Percentiles rank a stretch among this genome's conserved stretches.
These are phyloP conservation scores for Nothophytophthora sp. DNA, from an alignment of 352 stramenopile genomes.

Conservation along the genomic window DNA sequence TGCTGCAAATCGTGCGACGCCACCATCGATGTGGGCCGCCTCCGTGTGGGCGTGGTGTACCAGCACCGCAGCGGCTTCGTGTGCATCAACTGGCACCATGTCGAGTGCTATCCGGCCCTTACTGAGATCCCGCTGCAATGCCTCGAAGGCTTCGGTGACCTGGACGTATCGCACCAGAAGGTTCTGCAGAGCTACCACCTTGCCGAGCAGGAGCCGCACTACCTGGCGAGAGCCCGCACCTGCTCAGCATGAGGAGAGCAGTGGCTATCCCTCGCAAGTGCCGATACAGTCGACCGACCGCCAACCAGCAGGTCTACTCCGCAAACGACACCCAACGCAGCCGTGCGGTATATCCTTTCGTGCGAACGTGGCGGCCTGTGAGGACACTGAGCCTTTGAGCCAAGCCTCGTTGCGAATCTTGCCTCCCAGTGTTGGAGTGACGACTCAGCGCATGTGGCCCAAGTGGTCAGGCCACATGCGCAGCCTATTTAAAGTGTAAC, in stretches of 20 bases:
- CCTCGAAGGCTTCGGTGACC: slow-evolving; percentile 72
- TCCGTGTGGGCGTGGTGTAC: slow-evolving; percentile 79
- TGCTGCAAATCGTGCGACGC: slow-evolving; percentile 78
- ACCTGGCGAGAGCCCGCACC: slow-evolving; percentile 22
- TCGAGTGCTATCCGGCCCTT: slow-evolving; percentile 76
- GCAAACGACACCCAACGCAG: too few relatives aligned
- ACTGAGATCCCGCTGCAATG: slow-evolving; percentile 55
- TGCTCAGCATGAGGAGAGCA: slow-evolving; percentile 47
- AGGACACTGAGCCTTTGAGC: too few relatives aligned
- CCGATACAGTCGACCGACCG: too few relatives aligned
- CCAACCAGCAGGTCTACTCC: too few relatives aligned
- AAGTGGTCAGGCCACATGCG: too few relatives aligned
- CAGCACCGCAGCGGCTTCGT: slow-evolving; percentile 83
- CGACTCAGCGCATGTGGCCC: too few relatives aligned
- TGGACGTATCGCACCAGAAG: slow-evolving; percentile 55
- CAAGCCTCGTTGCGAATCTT: too few relatives aligned
- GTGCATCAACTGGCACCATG: slow-evolving; percentile 86
- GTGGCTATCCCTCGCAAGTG: too few relatives aligned
- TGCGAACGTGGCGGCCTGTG: too few relatives aligned
- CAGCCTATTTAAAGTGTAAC: too few relatives aligned
- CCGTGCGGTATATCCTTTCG: too few relatives aligned
- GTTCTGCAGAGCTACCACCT: slow-evolving; percentile 54
- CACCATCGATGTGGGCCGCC: slow-evolving; percentile 61
- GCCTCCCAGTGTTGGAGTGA: too few relatives aligned
- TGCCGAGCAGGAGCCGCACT: slow-evolving; percentile 8